Evolutionary conservation across 2,329 filamentous ascomycete species (phyloP).

Genomic region (Pestalotiopsis sp.): DNA sequence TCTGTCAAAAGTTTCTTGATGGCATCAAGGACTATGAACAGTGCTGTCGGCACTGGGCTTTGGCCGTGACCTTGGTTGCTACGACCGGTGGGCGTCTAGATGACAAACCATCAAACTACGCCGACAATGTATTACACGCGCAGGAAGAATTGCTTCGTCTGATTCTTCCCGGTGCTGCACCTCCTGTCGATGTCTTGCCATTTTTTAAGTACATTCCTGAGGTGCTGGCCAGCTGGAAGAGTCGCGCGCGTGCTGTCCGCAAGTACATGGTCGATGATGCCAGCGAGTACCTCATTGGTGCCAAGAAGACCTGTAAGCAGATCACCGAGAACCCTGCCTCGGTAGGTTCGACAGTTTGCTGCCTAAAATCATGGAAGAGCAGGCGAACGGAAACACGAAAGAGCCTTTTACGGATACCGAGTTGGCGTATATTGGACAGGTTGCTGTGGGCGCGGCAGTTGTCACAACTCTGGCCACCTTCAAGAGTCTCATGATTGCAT

Average conservation of each 20-base stretch:
- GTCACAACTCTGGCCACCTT: slow-evolving; percentile 7
- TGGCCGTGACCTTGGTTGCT: slow-evolving; percentile 7
- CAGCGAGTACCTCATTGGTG: slow-evolving; percentile 3
- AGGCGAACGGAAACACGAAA: not conserved
- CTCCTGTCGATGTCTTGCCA: slow-evolving; percentile 18
- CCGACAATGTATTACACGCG: not conserved
- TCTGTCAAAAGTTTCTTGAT: slow-evolving; percentile 8
- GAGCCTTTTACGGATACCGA: slow-evolving; percentile 11
- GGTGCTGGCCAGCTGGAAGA: slow-evolving; percentile 12
- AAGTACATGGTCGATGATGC: slow-evolving; percentile 4
- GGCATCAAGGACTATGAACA: slow-evolving; percentile 1
- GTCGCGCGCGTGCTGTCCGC: not conserved
- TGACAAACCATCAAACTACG: not conserved
- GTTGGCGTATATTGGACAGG: slow-evolving; percentile 8
- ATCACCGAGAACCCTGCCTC: slow-evolving; percentile 3
- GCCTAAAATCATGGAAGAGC: slow-evolving; percentile 11
- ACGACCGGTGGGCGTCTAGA: slow-evolving; percentile 6
- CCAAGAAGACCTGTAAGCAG: slow-evolving; percentile 5
- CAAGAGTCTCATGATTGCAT: slow-evolving; percentile 11
- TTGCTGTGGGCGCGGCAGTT: slow-evolving; percentile 5
- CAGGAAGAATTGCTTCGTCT: not conserved
- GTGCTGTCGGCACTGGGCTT: slow-evolving; percentile 1
- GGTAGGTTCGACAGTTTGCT: slow-evolving; percentile 2
- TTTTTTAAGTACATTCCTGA: slow-evolving; percentile 15
- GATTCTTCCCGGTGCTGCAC: slow-evolving; percentile 11